Evolutionary conservation across 1,284 basidiomycete genomes (phyloP), one percentile per base, ranked within the genome.

Genomic region (Leccinum solheimii): DNA sequence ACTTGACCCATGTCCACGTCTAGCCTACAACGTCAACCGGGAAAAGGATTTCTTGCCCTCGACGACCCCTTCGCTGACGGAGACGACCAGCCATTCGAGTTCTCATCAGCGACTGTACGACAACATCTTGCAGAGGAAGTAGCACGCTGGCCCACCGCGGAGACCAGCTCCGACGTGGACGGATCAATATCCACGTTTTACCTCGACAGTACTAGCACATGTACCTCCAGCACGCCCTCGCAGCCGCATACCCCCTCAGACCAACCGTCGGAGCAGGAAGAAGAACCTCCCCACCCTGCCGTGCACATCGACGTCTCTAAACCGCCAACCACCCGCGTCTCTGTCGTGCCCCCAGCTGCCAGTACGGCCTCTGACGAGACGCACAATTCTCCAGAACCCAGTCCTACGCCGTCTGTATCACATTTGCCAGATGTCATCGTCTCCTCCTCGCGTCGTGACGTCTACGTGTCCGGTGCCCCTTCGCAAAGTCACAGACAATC

Each of bases 61-160:
- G 89, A 91, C 74, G 90, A 91, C 71, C 85, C 86, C 23, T 91
- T 91, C 74, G 80, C 80, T 21, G 83, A 85, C 55, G 75, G 72
- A 19, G 88, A 88, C 45, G 77, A 80, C 56, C 69, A 74, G 43
- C 63, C 76, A 72, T 27, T 81, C 69, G 78, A 82, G 51, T 88
- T 91, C 77, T 83, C 79, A 14, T 77, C 84, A 5, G 81, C 82
- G 53, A 76, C 78, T 30, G 80, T 90, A 61, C 83, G 87, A 32
- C 74, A 82, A 59, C 87, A 90, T 59, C 72, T 91, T 62, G 81
- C 81, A 53, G 83, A 77, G 70, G 81, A 79, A 62, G 74, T 74
- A 13, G 45, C 45, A 48, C 62, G 62, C 76, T 72, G 72, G 50
- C 45, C 45, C 45, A 21, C 19, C 45, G 19, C 19, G 30, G 64